phyloP scores from a whole-genome alignment of 345 rosid genomes.

The Eucalyptus cloeziana region DNA sequence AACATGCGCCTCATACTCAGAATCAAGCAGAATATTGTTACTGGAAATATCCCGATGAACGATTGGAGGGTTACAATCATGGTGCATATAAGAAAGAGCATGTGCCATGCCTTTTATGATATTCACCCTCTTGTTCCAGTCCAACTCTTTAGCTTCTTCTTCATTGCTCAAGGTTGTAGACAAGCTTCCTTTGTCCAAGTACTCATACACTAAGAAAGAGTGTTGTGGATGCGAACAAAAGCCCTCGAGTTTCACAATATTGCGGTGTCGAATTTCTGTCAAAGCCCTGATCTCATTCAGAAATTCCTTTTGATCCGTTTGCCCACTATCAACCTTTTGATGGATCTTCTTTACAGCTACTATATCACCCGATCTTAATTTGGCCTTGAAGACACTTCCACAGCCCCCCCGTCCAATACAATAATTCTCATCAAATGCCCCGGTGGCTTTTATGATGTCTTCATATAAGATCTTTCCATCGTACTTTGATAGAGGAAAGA shows the following conservation, averaged over 20 bases:
- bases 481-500: background rate
- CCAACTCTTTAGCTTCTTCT: background rate
- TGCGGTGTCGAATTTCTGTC: background rate
- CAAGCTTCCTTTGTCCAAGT: background rate
- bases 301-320: background rate
- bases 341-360: constrained; percentile 22
- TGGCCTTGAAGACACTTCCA: constrained; percentile 14
- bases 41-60: background rate
- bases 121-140: background rate
- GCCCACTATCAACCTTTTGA: background rate
- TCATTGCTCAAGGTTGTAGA: background rate
- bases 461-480: constrained; percentile 2
- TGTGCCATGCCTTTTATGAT: background rate
- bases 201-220: background rate
- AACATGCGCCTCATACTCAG: background rate
- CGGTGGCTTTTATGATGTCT: constrained; percentile 9
- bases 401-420: constrained; percentile 13
- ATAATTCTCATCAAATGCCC: background rate
- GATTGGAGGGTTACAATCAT: background rate
- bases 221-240: background rate
- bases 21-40: background rate
- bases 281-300: background rate
- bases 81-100: background rate
- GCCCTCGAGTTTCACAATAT: background rate
- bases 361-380: background rate